Conservation (phyloP, 176 grass and related monocot genomes). For the Cenchrus americanus region DNA sequence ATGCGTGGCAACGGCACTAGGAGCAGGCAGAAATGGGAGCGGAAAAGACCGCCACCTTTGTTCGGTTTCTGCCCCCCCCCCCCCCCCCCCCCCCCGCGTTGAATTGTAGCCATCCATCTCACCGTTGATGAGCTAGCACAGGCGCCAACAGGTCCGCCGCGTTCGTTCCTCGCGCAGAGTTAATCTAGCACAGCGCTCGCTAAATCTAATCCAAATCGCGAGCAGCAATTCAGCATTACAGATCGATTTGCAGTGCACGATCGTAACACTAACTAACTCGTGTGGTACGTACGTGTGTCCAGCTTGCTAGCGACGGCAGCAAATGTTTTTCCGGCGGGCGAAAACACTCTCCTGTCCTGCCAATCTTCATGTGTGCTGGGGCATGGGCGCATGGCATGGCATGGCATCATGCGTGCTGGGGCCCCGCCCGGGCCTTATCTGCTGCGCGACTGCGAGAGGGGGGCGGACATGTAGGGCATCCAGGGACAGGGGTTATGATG, state of each 20-base stretch:
- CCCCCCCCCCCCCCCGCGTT: neutral
- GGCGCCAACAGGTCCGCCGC: neutral
- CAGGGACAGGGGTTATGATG: conserved; percentile 54
- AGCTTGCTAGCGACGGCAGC: neutral
- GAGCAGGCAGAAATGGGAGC: neutral
- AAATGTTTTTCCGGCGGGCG: neutral
- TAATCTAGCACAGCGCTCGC: neutral
- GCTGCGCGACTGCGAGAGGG: conserved; percentile 3
- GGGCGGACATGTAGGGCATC: conserved; percentile 49
- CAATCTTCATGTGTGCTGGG: too few species aligned
- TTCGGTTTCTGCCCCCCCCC: neutral
- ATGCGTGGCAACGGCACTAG: conserved; percentile 2
- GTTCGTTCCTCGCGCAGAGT: conserved; percentile 18
- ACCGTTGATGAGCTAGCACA: neutral
- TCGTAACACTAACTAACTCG: neutral
- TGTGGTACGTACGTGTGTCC: neutral
- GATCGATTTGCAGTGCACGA: neutral
- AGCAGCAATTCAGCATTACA: neutral
- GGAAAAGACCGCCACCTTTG: conserved; percentile 2
- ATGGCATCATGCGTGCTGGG: conserved; percentile 38
- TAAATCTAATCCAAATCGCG: neutral
- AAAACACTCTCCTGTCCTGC: neutral
- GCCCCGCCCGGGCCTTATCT: conserved; percentile 20
- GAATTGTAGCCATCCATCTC: neutral
- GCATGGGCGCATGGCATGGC: neutral